These are phyloP conservation scores for Lipomyces sp. DNA, from an alignment of 805 yeast species.

Conservation along the genomic window DNA sequence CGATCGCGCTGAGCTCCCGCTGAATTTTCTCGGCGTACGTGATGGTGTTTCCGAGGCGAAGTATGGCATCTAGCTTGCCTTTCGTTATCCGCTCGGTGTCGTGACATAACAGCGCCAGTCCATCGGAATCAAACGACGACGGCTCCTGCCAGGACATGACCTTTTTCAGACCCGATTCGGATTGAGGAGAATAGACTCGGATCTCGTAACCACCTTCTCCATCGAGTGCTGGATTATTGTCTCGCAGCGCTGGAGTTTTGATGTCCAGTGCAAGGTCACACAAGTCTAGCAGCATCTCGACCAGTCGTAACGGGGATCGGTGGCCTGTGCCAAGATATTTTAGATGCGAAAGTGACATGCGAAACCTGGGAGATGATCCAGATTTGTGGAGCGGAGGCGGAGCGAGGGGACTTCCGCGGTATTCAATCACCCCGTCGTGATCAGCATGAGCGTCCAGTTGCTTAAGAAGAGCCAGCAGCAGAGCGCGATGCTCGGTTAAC, in stretches of 20 bases:
- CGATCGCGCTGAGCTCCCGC: slow-evolving; percentile 70
- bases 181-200: slow-evolving; percentile 34
- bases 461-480: slow-evolving; percentile 21
- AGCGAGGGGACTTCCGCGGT: slow-evolving; percentile 20
- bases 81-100: slow-evolving; percentile 64
- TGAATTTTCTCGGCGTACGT: slow-evolving; percentile 74
- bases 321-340: slow-evolving; percentile 12
- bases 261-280: slow-evolving; percentile 73
- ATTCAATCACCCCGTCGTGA: slow-evolving; percentile 16
- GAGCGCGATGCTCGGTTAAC: slow-evolving; percentile 61
- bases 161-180: slow-evolving; percentile 37
- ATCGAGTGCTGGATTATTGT: slow-evolving; percentile 23
- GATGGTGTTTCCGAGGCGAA: slow-evolving; percentile 68
- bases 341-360: slow-evolving; percentile 7
- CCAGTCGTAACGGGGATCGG: slow-evolving; percentile 20
- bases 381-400: slow-evolving; percentile 11
- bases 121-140: slow-evolving; percentile 56
- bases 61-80: slow-evolving; percentile 65
- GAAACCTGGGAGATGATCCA: not conserved
- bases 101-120: slow-evolving; percentile 56
- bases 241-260: slow-evolving; percentile 62
- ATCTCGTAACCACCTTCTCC: slow-evolving; percentile 38
- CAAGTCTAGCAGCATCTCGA: slow-evolving; percentile 51
- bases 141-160: slow-evolving; percentile 43
- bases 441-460: slow-evolving; percentile 16